A percentile compares a stretch with the other conserved stretches of the same genome.
These are phyloP conservation scores for Penicillium canescens DNA, from an alignment of 495 filamentous ascomycete genomes.

Conservation along the genomic window DNA sequence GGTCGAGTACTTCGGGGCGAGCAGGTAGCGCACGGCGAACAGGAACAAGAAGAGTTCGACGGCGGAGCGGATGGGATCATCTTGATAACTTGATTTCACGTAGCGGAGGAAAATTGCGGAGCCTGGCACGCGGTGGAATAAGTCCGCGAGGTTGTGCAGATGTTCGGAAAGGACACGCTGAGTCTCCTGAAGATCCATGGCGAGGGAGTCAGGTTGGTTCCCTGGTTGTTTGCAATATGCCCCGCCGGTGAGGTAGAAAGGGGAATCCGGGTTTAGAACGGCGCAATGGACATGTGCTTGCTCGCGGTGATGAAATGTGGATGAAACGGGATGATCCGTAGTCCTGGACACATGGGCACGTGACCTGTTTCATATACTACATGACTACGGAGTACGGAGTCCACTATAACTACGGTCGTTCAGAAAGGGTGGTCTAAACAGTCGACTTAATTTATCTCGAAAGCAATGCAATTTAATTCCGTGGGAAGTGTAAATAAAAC, in stretches of 20 bases:
- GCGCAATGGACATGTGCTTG: background rate
- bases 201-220: background rate
- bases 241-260: no score
- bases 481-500: constrained; percentile 21
- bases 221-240: no score
- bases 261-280: no score
- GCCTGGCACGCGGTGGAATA: constrained; percentile 88
- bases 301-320: background rate
- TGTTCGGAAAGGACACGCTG: constrained; percentile 68
- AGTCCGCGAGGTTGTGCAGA: constrained; percentile 62
- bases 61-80: constrained; percentile 90
- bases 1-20: constrained; percentile 88
- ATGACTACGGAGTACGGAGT: no score
- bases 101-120: constrained; percentile 94
- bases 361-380: background rate
- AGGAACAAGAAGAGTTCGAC: constrained; percentile 94
- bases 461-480: constrained; percentile 38
- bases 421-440: no score
- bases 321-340: constrained; percentile 1
- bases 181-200: constrained; percentile 81
- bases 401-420: no score
- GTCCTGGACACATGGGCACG: constrained; percentile 1
- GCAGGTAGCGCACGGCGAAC: constrained; percentile 90
- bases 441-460: background rate
- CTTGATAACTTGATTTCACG: constrained; percentile 93